These are phyloP conservation scores for Teratosphaeria viscida DNA, from an alignment of 2,329 filamentous ascomycete species.

Conservation along the genomic window DNA sequence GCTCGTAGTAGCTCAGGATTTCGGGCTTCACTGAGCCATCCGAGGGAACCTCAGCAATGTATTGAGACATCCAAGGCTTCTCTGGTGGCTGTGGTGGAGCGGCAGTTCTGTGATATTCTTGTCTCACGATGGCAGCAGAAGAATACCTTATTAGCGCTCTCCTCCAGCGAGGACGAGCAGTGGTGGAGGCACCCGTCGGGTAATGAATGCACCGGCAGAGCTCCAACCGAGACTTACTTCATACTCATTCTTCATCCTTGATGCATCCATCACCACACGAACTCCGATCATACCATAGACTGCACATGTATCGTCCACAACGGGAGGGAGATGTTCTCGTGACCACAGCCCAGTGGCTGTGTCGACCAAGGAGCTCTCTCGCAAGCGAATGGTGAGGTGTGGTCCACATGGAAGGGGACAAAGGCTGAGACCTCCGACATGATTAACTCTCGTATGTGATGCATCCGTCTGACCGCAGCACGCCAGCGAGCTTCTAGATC, in stretches of 20 bases:
- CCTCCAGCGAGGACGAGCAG: not conserved
- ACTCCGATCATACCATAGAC: too few species aligned
- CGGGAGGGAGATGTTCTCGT: too few species aligned
- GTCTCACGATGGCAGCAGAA: too few species aligned
- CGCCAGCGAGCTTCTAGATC: not conserved
- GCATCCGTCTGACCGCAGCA: not conserved
- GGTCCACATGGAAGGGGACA: too few species aligned
- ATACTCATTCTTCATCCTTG: not conserved
- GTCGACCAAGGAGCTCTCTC: too few species aligned
- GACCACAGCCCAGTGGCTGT: too few species aligned
- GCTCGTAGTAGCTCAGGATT: constrained; percentile 35
- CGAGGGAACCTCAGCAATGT: constrained; percentile 18
- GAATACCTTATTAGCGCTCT: too few species aligned
- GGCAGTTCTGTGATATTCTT: too few species aligned
- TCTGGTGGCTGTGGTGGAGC: not conserved
- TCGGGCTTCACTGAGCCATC: constrained; percentile 28
- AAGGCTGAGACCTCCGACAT: too few species aligned
- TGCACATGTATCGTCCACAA: too few species aligned
- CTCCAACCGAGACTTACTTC: not conserved
- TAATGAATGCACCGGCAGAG: not conserved
- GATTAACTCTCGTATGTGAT: too few species aligned
- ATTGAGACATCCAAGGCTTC: constrained; percentile 20
- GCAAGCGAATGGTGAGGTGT: too few species aligned
- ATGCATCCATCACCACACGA: not conserved
- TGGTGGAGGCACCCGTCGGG: not conserved